A percentile compares a stretch with the other conserved stretches of the same genome.
phyloP scores from a whole-genome alignment of 805 yeast species.

The Schwanniomyces vanrijiae region DNA sequence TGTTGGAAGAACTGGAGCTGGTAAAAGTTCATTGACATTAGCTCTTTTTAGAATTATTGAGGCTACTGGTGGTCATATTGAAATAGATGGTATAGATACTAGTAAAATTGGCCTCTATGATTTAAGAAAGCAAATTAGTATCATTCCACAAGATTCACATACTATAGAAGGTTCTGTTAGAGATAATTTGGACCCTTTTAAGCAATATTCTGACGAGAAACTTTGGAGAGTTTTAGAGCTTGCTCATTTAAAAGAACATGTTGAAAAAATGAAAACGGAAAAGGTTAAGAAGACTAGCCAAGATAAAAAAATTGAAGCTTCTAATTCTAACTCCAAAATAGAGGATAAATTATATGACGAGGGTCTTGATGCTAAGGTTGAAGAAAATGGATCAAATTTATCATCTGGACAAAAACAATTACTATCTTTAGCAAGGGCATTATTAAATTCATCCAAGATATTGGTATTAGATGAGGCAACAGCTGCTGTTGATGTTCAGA shows the following conservation, averaged over 20 bases:
- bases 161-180: slow-evolving; percentile 60
- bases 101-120: slow-evolving; percentile 50
- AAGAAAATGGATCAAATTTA: slow-evolving; percentile 71
- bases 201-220: slow-evolving; percentile 45
- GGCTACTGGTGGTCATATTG: slow-evolving; percentile 46
- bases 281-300: slow-evolving; percentile 26
- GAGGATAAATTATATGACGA: slow-evolving; percentile 42
- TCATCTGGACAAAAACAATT: slow-evolving; percentile 79
- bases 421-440: slow-evolving; percentile 79
- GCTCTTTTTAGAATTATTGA: slow-evolving; percentile 60
- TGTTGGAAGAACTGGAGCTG: slow-evolving; percentile 91
- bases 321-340: slow-evolving; percentile 45
- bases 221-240: slow-evolving; percentile 62
- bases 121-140: slow-evolving; percentile 58
- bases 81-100: slow-evolving; percentile 59
- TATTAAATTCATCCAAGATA: slow-evolving; percentile 73
- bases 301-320: slow-evolving; percentile 15
- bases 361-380: slow-evolving; percentile 60
- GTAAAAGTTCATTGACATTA: slow-evolving; percentile 67
- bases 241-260: slow-evolving; percentile 42
- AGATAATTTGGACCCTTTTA: slow-evolving; percentile 63
- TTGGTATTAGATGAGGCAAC: slow-evolving; percentile 86
- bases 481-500: slow-evolving; percentile 62
- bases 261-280: slow-evolving; percentile 34
- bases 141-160: slow-evolving; percentile 74